Evolutionary conservation across 805 yeast species (phyloP).

Genomic region (Myxozyma nipponensis): DNA sequence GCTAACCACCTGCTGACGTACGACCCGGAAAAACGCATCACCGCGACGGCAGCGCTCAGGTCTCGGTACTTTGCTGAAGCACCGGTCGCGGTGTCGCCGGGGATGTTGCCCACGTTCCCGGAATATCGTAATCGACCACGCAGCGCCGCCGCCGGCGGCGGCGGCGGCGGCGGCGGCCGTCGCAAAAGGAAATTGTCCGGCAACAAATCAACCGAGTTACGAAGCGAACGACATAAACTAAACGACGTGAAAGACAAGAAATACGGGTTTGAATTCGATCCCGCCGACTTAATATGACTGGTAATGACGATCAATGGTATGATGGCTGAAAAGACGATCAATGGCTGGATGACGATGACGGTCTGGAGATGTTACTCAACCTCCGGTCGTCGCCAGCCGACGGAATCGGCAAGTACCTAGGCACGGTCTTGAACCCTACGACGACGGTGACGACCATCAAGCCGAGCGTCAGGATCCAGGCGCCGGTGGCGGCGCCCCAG

Average conservation of each 20-base stretch:
- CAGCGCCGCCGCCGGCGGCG: neutral
- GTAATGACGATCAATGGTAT: neutral
- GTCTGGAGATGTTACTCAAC: neutral
- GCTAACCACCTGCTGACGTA: slow-evolving; percentile 59
- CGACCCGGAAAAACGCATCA: slow-evolving; percentile 63
- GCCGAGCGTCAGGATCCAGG: slow-evolving; percentile 8
- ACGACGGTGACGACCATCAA: slow-evolving; percentile 10
- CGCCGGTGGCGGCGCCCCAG: slow-evolving; percentile 12
- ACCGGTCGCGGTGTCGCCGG: slow-evolving; percentile 43
- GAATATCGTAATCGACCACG: slow-evolving; percentile 3
- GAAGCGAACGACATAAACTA: neutral
- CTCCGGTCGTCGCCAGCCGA: neutral
- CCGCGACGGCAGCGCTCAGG: slow-evolving; percentile 63
- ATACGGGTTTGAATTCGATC: slow-evolving; percentile 6
- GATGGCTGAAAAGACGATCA: neutral
- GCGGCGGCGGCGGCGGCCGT: neutral
- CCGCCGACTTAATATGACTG: neutral
- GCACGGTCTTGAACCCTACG: slow-evolving; percentile 16
- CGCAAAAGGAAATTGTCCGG: too few species aligned
- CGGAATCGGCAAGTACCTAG: slow-evolving; percentile 7
- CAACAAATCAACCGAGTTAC: neutral
- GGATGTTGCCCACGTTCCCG: slow-evolving; percentile 20
- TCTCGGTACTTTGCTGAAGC: slow-evolving; percentile 68
- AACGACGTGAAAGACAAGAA: neutral
- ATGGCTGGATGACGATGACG: neutral